phyloP scores from a whole-genome alignment of 2,329 filamentous ascomycete species.

The Drechslerella dactyloides region DNA sequence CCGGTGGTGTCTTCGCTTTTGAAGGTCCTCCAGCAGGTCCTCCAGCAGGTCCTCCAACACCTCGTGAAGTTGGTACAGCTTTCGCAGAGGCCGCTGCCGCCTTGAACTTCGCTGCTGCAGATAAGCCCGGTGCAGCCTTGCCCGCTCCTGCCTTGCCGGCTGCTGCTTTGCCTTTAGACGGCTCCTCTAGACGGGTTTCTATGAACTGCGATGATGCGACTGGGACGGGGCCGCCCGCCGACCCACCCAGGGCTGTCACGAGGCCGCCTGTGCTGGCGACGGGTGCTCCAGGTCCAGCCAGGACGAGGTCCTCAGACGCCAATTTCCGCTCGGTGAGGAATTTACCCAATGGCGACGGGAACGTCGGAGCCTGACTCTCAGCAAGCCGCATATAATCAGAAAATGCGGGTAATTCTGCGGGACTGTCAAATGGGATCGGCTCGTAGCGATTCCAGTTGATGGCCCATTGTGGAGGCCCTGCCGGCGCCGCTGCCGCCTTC shows the following conservation, averaged over 20 bases:
- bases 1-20: background rate
- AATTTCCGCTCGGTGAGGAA: constrained; percentile 4
- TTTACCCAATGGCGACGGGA: background rate
- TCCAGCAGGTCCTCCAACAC: background rate
- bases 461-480: constrained; percentile 15
- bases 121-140: background rate
- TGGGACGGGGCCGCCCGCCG: background rate
- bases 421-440: constrained; percentile 15
- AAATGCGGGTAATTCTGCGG: constrained; percentile 11
- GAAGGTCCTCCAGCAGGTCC: background rate
- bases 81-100: background rate
- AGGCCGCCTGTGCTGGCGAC: background rate
- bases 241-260: constrained; percentile 5
- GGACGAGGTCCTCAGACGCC: constrained; percentile 3
- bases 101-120: background rate
- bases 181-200: background rate
- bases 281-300: constrained; percentile 6
- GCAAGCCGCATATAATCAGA: constrained; percentile 13
- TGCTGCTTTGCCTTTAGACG: background rate
- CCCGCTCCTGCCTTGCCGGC: background rate
- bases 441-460: constrained; percentile 16
- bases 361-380: constrained; percentile 4
- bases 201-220: constrained; percentile 13
- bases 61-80: background rate
- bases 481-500: background rate